Evolutionary conservation across 805 yeast genomes (phyloP), one percentile per base, ranked within the genome.

Genomic region (Saturnispora ahearnii): DNA sequence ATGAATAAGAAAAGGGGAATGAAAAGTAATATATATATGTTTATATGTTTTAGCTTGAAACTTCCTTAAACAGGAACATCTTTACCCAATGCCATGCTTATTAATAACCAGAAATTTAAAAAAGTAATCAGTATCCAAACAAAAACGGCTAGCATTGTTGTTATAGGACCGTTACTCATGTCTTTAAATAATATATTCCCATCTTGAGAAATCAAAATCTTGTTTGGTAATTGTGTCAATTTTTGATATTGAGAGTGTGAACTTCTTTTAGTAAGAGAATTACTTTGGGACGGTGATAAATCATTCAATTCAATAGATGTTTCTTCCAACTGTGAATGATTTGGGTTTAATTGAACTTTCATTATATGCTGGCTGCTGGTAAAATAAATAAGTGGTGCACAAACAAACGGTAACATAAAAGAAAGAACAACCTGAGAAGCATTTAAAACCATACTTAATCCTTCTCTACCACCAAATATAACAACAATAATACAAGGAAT

Each of bases 331-430:
- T 44, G 54, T 9, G 56, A 46, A 5, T 37, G 13, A 13, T 44
- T 40, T 34, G 36, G 43, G 30, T 31, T 48, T 10, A 48, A 15
- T 36, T 60, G 58, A 21, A 66, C 68, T 33, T 57, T 56, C 72
- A 68, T 68, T 34, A 64, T 66, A 12, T 57, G 52, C 58, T 79
- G 80, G 46, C 77, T 77, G 53, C 87, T 79, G 0, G 96, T 88
- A 63, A 88, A 87, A 63, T 79, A 83, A 51, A 88, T 82, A 59
- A 89, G 71, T 22, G 97, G 97, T 0, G 96, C 96, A 38, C 89
- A 80, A 5, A 89, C 93, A 53, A 87, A 78, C 1, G 97, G 97
- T 51, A 89, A 71, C 48, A 90, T 77, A 55, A 90, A 64, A 3
- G 93, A 81, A 38, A 89, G 72, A 15, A 86, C 83, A 26, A 89